Evolutionary conservation across 1,284 basidiomycete species (phyloP).

Genomic region (Sanguinoderma infundibulare): DNA sequence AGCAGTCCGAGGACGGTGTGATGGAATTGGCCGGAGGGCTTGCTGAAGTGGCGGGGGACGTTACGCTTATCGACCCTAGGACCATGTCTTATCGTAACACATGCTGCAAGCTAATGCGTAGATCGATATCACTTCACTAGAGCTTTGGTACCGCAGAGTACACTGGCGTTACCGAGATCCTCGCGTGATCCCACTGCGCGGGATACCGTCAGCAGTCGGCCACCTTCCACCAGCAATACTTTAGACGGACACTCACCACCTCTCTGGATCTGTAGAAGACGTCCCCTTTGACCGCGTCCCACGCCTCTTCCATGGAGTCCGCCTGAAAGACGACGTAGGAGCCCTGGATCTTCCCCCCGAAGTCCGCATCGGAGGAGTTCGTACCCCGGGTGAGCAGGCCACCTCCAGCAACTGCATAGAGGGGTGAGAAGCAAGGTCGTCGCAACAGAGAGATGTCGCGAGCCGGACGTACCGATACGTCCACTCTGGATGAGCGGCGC

Average conservation of each 20-base stretch:
- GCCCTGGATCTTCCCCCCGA: neutral
- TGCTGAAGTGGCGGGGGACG: neutral
- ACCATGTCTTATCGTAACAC: no score
- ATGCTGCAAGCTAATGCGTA: no score
- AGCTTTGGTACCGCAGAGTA: no score
- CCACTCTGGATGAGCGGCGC: slow-evolving; percentile 1
- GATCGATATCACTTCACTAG: no score
- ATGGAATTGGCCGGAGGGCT: neutral
- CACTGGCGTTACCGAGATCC: no score
- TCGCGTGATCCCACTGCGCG: no score
- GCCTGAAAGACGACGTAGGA: slow-evolving; percentile 13
- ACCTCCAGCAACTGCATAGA: slow-evolving; percentile 1
- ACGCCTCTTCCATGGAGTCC: slow-evolving; percentile 7
- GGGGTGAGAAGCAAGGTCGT: neutral
- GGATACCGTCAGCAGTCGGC: no score
- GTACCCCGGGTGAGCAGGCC: neutral
- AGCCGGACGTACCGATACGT: slow-evolving; percentile 3
- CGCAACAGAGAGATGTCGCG: neutral
- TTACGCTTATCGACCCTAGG: neutral
- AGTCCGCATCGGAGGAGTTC: slow-evolving; percentile 2
- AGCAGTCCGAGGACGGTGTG: neutral
- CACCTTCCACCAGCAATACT: no score
- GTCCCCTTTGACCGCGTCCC: slow-evolving; percentile 12
- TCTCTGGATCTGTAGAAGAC: slow-evolving; percentile 11
- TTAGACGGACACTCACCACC: slow-evolving; percentile 13